These are phyloP conservation scores for Gracilaria gracilis DNA, from an alignment of 23 red algal species.

Conservation along the genomic window DNA sequence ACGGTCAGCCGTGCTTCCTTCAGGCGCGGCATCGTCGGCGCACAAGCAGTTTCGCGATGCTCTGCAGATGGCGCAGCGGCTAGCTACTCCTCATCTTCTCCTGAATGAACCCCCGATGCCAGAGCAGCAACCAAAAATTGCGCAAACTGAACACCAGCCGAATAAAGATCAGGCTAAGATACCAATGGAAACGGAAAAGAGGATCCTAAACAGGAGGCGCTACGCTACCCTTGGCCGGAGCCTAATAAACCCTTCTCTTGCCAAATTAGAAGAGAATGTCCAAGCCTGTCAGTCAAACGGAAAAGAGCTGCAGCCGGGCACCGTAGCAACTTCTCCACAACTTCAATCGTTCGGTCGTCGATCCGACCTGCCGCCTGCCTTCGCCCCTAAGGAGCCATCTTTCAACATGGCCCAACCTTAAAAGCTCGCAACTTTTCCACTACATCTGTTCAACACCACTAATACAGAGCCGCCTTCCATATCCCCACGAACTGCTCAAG, in stretches of 20 bases:
- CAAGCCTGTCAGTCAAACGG: no score
- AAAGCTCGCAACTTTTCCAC: background rate
- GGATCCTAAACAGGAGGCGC: background rate
- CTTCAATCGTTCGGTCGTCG: background rate
- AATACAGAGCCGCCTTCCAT: background rate
- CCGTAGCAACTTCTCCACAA: no score
- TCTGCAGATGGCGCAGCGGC: background rate
- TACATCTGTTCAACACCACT: background rate
- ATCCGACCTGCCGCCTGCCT: background rate
- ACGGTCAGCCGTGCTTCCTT: background rate
- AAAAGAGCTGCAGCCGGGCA: no score
- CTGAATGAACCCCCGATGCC: background rate
- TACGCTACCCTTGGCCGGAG: no score
- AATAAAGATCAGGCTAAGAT: background rate
- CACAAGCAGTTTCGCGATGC: background rate
- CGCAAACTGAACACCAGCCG: background rate
- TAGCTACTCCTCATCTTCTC: background rate
- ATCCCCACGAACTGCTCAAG: background rate
- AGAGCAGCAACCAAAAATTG: no score
- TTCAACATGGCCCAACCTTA: background rate
- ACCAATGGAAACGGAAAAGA: background rate
- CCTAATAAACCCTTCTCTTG: no score
- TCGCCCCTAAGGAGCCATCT: background rate
- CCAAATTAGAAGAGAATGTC: no score
- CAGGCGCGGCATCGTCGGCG: background rate